phyloP scores from a whole-genome alignment of 805 yeast species.

The Candida succiphila region DNA sequence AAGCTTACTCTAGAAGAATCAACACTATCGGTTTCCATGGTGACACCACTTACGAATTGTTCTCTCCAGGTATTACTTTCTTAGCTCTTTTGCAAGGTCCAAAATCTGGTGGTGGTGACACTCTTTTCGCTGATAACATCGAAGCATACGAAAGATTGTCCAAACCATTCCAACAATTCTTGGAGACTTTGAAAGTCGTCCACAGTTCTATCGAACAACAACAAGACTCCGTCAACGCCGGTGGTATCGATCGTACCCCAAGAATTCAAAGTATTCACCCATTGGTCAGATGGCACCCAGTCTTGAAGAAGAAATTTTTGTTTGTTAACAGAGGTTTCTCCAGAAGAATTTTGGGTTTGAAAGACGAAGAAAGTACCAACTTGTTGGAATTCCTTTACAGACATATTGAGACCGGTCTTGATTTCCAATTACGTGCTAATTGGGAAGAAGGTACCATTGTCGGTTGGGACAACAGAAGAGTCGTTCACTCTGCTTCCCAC shows the following conservation, averaged over 20 bases:
- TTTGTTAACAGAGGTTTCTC: constrained; percentile 54
- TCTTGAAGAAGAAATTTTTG: constrained; percentile 48
- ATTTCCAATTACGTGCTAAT: constrained; percentile 57
- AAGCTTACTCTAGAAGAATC: constrained; percentile 22
- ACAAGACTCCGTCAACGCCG: constrained; percentile 36
- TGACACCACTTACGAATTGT: constrained; percentile 61
- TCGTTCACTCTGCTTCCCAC: constrained; percentile 59
- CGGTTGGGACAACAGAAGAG: constrained; percentile 72
- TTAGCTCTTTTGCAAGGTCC: constrained; percentile 48
- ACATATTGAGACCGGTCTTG: constrained; percentile 42
- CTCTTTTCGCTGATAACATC: constrained; percentile 59
- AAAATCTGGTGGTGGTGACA: constrained; percentile 71
- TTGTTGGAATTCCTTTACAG: constrained; percentile 47
- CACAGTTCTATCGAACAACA: constrained; percentile 73
- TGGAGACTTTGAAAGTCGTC: constrained; percentile 52
- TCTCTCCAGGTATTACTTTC: constrained; percentile 60
- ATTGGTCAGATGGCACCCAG: constrained; percentile 64
- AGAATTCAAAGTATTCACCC: constrained; percentile 60
- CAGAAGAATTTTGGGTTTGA: constrained; percentile 60
- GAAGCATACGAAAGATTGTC: constrained; percentile 69
- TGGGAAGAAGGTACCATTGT: constrained; percentile 69
- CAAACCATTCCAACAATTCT: constrained; percentile 47
- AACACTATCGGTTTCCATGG: constrained; percentile 48
- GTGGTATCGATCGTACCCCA: constrained; percentile 59
- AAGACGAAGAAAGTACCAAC: constrained; percentile 58